Evolutionary conservation across 1,139 yeast species (phyloP), one percentile per base, ranked within the genome.

Genomic region (Ogataea hybrid): DNA sequence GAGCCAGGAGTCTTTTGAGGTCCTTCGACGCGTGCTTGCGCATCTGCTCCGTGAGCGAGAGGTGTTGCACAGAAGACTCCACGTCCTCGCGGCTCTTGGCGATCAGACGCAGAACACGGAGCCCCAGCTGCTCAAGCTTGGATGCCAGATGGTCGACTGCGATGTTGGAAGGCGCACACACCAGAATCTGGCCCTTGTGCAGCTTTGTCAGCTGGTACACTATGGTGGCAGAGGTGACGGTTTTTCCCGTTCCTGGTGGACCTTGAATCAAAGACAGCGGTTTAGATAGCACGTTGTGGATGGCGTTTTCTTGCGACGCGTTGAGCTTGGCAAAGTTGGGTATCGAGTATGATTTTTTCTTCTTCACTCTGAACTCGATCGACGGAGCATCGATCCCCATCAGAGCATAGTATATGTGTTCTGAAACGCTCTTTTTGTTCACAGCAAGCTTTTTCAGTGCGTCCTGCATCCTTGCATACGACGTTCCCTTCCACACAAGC

Each of bases 191-290:
- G 10, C 43, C 47, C 43, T 73, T 70, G 52, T 77, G 77, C 48
- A 81, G 59, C 44, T 77, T 76, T 3, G 80, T 72, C 47, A 89
- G 67, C 56, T 88, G 96, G 56, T 85, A 84, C 21, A 89, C 78
- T 50, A 90, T 86, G 0, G 96, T 83, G 3, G 96, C 94, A 0
- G 96, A 87, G 0, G 96, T 89, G 11, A 88, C 95, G 1, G 97
- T 90, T 61, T 90, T 90, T 60, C 97, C 97, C 0, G 97, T 90
- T 48, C 96, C 96, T 2, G 97, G 97, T n/a, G 97, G 97, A 15
- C 97, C 97, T 63, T 90, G 97, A 51, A 90, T 89, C 55, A 90
- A 72, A 6, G 95, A 79, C 33, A 90, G 69, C 2, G 96, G 96
- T 53, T 81, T 71, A 55, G 75, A 77, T 47, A 90, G 65, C 2